These are phyloP conservation scores for Starmerella powellii DNA, from an alignment of 805 yeast species.

Conservation along the genomic window DNA sequence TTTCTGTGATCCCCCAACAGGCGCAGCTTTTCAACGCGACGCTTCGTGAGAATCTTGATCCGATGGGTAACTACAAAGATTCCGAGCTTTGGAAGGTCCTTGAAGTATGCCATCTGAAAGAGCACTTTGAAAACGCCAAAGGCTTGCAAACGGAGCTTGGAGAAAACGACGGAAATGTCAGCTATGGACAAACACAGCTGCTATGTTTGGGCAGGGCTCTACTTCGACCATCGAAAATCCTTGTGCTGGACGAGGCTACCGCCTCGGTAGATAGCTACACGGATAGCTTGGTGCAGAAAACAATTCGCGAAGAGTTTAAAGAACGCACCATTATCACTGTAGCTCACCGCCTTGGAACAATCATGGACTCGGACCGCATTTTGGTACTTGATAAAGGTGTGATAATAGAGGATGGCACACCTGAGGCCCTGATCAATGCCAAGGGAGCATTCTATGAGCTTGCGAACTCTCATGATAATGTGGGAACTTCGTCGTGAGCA, in stretches of 20 bases:
- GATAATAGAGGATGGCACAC: slow-evolving; percentile 55
- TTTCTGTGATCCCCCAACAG: slow-evolving; percentile 66
- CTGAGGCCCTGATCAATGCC: slow-evolving; percentile 46
- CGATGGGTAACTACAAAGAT: slow-evolving; percentile 43
- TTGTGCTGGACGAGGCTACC: slow-evolving; percentile 68
- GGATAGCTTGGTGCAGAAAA: slow-evolving; percentile 56
- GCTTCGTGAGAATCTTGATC: slow-evolving; percentile 54
- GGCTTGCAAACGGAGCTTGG: slow-evolving; percentile 40
- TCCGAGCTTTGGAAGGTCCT: slow-evolving; percentile 48
- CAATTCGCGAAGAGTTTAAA: slow-evolving; percentile 49
- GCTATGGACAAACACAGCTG: slow-evolving; percentile 73
- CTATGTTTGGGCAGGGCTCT: slow-evolving; percentile 69
- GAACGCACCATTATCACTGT: slow-evolving; percentile 66
- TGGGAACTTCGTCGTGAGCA: neutral
- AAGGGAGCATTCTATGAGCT: slow-evolving; percentile 28
- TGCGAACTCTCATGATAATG: slow-evolving; percentile 1
- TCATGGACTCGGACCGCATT: slow-evolving; percentile 54
- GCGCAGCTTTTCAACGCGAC: slow-evolving; percentile 61
- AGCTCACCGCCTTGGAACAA: slow-evolving; percentile 67
- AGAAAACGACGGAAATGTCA: slow-evolving; percentile 69
- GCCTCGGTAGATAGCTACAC: slow-evolving; percentile 59
- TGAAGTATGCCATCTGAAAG: slow-evolving; percentile 46
- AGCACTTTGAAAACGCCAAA: slow-evolving; percentile 14
- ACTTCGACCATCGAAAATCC: slow-evolving; percentile 49
- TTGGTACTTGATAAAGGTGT: slow-evolving; percentile 36